Conservation (phyloP, 2,329 filamentous ascomycete species). For the Colletotrichum sp. region DNA sequence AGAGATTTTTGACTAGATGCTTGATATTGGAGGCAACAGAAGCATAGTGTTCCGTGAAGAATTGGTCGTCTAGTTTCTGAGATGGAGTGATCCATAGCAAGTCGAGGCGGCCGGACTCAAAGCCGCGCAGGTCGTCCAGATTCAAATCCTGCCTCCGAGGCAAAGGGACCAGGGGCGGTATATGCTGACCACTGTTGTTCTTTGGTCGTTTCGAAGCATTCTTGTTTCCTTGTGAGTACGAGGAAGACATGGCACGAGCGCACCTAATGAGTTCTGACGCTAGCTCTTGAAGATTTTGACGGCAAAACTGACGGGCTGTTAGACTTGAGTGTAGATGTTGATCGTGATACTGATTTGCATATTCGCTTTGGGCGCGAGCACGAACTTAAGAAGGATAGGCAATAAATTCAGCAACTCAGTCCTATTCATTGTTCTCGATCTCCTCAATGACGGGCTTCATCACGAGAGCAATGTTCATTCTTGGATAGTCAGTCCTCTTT, state of each 20-base stretch:
- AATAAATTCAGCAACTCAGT: neutral
- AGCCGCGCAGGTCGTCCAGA: neutral
- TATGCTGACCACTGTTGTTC: neutral
- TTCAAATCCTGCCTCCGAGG: neutral
- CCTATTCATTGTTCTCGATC: neutral
- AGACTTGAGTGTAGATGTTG: neutral
- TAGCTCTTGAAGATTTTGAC: neutral
- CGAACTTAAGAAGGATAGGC: neutral
- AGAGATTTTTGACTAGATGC: constrained; percentile 22
- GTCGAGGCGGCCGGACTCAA: neutral
- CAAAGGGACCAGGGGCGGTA: neutral
- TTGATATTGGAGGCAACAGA: constrained; percentile 27
- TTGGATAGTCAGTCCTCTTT: neutral
- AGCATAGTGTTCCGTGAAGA: neutral
- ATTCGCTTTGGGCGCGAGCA: neutral
- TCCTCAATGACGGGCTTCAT: neutral
- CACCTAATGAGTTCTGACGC: neutral
- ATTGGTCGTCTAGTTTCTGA: neutral
- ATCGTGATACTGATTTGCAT: neutral
- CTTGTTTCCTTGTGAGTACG: neutral
- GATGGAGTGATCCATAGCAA: neutral
- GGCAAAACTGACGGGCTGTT: neutral
- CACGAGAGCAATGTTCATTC: neutral
- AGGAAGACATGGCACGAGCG: neutral
- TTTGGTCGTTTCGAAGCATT: neutral